Conservation (phyloP, 768 basidiomycete species). For the Thelephora ganbajun region DNA sequence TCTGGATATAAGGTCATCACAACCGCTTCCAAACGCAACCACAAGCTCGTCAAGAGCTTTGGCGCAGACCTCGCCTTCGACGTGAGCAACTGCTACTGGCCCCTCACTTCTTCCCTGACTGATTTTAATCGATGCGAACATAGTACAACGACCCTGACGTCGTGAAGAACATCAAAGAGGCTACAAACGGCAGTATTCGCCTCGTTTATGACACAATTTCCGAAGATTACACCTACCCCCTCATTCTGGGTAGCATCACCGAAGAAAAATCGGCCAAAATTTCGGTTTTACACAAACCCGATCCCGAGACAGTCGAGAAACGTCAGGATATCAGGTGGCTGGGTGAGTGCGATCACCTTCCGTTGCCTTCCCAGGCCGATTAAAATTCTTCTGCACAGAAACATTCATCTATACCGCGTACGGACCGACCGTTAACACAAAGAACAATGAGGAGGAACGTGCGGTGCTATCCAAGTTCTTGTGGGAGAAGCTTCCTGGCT, state of each 20-base stretch:
- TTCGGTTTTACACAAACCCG: not conserved
- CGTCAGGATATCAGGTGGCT: no score
- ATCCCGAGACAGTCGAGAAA: not conserved
- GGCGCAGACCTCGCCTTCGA: constrained; percentile 21
- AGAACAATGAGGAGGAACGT: constrained; percentile 2
- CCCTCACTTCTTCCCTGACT: not conserved
- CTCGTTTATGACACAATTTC: constrained; percentile 11
- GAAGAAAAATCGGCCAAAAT: not conserved
- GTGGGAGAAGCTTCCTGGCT: constrained; percentile 5
- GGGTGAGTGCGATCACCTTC: no score
- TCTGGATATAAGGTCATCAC: constrained; percentile 18
- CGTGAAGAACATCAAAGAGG: constrained; percentile 13
- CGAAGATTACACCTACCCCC: constrained; percentile 2
- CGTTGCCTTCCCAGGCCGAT: not conserved
- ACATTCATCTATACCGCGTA: constrained; percentile 6
- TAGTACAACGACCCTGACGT: constrained; percentile 14
- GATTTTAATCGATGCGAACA: not conserved
- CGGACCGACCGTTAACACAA: not conserved
- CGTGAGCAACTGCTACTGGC: constrained; percentile 2
- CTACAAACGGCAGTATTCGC: constrained; percentile 9
- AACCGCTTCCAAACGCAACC: constrained; percentile 19
- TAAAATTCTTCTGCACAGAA: not conserved
- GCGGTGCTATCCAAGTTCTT: constrained; percentile 7
- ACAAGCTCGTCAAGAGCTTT: constrained; percentile 20
- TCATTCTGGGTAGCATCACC: constrained; percentile 4